Base-by-base conservation (phyloP, 768 basidiomycete species). In the Termitomyces bulborhizus region DNA sequence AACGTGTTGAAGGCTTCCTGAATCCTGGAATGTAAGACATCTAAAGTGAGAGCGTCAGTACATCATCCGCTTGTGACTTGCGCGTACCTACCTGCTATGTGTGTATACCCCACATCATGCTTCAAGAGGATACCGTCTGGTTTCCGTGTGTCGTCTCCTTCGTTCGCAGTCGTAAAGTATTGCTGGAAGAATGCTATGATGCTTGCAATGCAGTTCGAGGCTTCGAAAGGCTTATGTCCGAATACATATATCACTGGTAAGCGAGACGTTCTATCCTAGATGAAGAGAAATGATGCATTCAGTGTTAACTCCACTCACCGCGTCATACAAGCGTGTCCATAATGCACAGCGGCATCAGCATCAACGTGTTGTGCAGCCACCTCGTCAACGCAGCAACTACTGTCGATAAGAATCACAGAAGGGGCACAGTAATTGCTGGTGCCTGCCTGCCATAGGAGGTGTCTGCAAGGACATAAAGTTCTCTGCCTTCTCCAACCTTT, bases 381-480 rank as follows among this genome's bases (percentile, higher is more conserved):
- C 61, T 98, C 91, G 63, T 99, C 97, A 3, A 96, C 93, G 66
- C 97, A 98, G 64, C 97, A 98, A 63, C 95, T 94, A 63, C 32
- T 48, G 42, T 48, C 44, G 41, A 48, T 31, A 49, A 37, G n/a
- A 65, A 56, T 48, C 39, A 27, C 29, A 46, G 12, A 43, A 54
- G 46, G 49, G 56, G 43, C 34, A 53, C 44, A 50, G 26, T 56
- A 44, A 60, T 53, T 50, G 45, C 41, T 42, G 60, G 55, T 37
- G 47, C 47, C 47, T 73, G 84, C 95, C 90, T 95, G 71, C 95
- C 97, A 69, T 98, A 98, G 4, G 95, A 96, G 24, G 94, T 98
- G 70, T 52, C 55, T 51, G 55, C 55, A 42, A 56, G 57, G 43
- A 64, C 61, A 40, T 66, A 66, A 24, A 66, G 57, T 46, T 66